A percentile compares a stretch with the other conserved stretches of the same genome.
Evolutionary conservation across 208 protist species (phyloP).

Genomic region (Vickermania ingenoplastis): DNA sequence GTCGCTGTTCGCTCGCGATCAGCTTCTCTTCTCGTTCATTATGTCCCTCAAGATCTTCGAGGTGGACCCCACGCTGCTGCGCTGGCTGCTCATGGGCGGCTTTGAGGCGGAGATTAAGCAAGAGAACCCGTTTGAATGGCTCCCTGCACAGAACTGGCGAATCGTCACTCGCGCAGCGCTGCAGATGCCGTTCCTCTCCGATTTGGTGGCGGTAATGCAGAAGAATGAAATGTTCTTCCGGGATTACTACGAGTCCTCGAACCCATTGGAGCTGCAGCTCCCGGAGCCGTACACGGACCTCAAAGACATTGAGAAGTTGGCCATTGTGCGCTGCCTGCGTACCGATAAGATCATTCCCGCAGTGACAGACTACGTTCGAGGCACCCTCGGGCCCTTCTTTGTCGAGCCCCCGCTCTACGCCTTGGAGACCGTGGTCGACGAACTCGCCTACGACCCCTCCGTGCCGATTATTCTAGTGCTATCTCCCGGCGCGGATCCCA

Average conservation of each 20-base stretch:
- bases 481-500: conserved; percentile 96
- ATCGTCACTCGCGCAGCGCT: conserved; percentile 55
- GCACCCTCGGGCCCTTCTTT: conserved; percentile 69
- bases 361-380: conserved; percentile 87
- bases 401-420: conserved; percentile 93
- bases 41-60: conserved; percentile 90
- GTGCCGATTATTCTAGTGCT: conserved; percentile 96
- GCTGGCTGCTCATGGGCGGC: conserved; percentile 89
- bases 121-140: conserved; percentile 68
- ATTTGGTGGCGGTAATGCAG: conserved; percentile 27
- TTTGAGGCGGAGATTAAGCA: conserved; percentile 42
- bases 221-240: conserved; percentile 54
- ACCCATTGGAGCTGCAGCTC: conserved; percentile 65
- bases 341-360: conserved; percentile 94
- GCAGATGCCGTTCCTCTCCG: conserved; percentile 55
- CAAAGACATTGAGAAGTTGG: conserved; percentile 76
- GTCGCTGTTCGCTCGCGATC: conserved; percentile 90
- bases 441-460: conserved; percentile 78
- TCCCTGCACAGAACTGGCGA: conserved; percentile 86
- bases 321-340: conserved; percentile 91
- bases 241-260: conserved; percentile 80
- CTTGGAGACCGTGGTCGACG: conserved; percentile 83
- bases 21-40: conserved; percentile 93
- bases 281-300: conserved; percentile 51
- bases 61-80: conserved; percentile 79